Base-by-base conservation (phyloP, 805 yeast species). In the Wickerhamomyces sydowiorum region DNA sequence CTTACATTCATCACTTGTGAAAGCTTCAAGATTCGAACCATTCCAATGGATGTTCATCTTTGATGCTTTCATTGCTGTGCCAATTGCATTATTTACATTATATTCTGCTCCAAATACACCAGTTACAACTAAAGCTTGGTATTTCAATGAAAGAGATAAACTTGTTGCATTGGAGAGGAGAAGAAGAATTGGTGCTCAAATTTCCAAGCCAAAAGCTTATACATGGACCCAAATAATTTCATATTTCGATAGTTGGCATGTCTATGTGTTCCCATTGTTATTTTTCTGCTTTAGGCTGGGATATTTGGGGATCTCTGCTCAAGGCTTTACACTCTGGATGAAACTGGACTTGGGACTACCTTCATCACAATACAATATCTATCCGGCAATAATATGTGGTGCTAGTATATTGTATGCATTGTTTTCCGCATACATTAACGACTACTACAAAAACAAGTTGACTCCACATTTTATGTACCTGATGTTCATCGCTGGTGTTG, bases 211-310 rank as follows among this genome's bases (percentile, higher is more conserved):
- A 52, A 64, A 62, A 27, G 64, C 60, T 21, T 72, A 70, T 50
- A 66, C 76, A 3, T 54, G 61, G 61, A 37, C 42, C 6, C 69
- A 66, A 43, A 60, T 72, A 45, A 67, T 62, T 38, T 41, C 64
- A 1, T 68, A 65, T 48, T 72, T 72, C 58, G 60, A 48, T 43
- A 69, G 76, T 5, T 73, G 79, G 79, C 78, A 73, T 54, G 59
- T 72, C 25, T 70, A 52, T 34, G 67, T 70, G 17, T 72, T 73
- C 50, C 77, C 77, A 17, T 5, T 43, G 1, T 22, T 52, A 21
- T 54, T 54, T 43, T 39, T 51, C 17, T 17, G 47, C 10, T 54
- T 48, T 44, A 51, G 51, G 40, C 49, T 51, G 17, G n/a, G 48
- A 6, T 41, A 43, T 29, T 45, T 64, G 40, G 62, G 67, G n/a